These are phyloP conservation scores for Trichoderma gamsii DNA, from an alignment of 495 filamentous ascomycete species.

Conservation along the genomic window DNA sequence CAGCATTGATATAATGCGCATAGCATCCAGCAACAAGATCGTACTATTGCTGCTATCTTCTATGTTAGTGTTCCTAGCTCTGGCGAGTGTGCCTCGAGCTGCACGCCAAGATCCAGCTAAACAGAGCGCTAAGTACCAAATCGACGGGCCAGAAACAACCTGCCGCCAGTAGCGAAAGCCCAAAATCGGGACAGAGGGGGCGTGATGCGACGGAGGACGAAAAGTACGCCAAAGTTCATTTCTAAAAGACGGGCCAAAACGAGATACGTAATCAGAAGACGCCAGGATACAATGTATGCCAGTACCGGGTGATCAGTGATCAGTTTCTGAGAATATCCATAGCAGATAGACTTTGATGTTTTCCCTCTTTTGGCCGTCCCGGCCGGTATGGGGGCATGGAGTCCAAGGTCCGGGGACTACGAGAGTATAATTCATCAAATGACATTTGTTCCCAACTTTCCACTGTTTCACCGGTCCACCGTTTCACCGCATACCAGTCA, in stretches of 20 bases:
- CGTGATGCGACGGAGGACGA: background rate
- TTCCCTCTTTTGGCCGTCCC: background rate
- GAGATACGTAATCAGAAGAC: background rate
- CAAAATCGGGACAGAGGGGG: background rate
- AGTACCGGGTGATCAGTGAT: background rate
- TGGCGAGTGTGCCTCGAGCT: background rate
- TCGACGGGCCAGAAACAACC: background rate
- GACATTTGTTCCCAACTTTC: background rate
- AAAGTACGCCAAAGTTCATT: too few relatives aligned
- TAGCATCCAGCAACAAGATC: background rate
- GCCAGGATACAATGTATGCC: background rate
- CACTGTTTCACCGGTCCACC: background rate
- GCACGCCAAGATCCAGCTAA: background rate
- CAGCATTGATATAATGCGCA: too few relatives aligned
- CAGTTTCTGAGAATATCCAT: background rate
- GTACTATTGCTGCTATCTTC: background rate
- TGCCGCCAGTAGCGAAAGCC: background rate
- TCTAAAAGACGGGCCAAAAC: background rate
- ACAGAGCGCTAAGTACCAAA: background rate
- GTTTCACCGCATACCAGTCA: background rate
- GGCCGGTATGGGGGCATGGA: too few relatives aligned
- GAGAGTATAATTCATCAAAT: too few relatives aligned
- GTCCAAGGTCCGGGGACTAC: too few relatives aligned
- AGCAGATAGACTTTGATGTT: background rate
- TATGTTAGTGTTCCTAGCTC: background rate